Percentiles rank a stretch among this genome's conserved stretches.
phyloP scores from a whole-genome alignment of 2,329 filamentous ascomycete species.

The Lecanicillium sp. region DNA sequence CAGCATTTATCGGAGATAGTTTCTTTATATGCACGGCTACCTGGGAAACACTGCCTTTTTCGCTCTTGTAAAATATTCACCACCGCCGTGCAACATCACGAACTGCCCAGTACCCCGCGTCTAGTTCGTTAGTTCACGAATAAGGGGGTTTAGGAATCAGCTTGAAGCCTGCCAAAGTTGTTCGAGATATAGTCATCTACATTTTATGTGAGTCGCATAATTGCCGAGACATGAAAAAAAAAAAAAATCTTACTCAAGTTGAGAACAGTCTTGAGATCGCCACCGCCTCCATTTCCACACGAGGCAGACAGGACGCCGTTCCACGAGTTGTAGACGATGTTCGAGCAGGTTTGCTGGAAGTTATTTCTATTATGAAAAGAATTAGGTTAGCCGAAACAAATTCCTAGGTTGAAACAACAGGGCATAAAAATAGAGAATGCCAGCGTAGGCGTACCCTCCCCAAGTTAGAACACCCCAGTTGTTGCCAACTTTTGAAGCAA shows the following conservation, averaged over 20 bases:
- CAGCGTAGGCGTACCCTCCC: slow-evolving; percentile 2
- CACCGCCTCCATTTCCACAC: neutral
- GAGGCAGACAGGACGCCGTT: slow-evolving; percentile 8
- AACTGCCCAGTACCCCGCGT: too few species aligned
- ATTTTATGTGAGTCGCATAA: neutral
- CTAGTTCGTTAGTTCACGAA: too few species aligned
- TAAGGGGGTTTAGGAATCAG: slow-evolving; percentile 8
- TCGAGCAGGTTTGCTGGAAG: slow-evolving; percentile 3
- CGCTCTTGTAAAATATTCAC: too few species aligned
- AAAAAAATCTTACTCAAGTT: slow-evolving; percentile 3
- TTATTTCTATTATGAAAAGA: neutral
- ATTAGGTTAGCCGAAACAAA: too few species aligned
- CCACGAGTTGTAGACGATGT: slow-evolving; percentile 8
- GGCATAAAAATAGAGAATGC: too few species aligned
- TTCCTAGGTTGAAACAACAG: too few species aligned
- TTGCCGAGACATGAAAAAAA: too few species aligned
- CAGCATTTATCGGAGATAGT: too few species aligned
- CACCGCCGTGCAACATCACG: too few species aligned
- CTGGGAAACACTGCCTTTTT: too few species aligned
- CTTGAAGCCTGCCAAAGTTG: neutral
- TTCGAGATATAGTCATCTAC: slow-evolving; percentile 8
- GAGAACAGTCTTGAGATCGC: neutral
- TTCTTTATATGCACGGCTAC: too few species aligned
- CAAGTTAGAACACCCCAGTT: slow-evolving; percentile 5
- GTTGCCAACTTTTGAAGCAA: slow-evolving; percentile 5